Conservation (phyloP, 257 asterid species). For the Asclepias syriaca region DNA sequence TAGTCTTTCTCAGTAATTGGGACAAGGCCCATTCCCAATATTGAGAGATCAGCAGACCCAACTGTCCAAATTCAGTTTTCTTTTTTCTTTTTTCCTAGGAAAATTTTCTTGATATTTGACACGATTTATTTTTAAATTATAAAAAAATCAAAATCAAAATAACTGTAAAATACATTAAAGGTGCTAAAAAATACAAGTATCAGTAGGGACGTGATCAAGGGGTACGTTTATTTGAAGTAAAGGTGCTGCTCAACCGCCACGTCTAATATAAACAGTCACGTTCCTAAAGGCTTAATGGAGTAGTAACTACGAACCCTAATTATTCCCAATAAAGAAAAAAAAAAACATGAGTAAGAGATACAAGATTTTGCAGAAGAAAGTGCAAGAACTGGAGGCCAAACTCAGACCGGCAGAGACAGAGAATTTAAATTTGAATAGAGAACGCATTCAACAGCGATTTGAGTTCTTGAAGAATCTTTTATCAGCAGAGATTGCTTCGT, state of each 20-base stretch:
- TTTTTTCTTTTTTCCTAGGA: no score
- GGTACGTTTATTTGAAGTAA: not conserved
- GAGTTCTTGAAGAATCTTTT: constrained; percentile 20
- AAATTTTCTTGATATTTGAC: no score
- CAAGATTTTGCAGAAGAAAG: constrained; percentile 42
- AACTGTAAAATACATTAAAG: no score
- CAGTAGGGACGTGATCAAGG: no score
- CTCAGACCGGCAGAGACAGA: constrained; percentile 19
- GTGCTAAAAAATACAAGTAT: no score
- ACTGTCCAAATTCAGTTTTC: no score
- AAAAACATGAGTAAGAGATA: constrained; percentile 26
- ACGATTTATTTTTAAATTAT: no score
- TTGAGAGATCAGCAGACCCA: no score
- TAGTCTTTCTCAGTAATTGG: no score
- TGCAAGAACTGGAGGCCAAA: constrained; percentile 50
- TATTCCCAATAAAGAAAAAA: no score
- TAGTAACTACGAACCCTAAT: not conserved
- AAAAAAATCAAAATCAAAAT: no score
- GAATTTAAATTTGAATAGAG: constrained; percentile 11
- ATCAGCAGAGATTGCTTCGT: constrained; percentile 16
- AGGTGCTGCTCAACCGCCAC: not conserved
- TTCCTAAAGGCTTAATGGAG: not conserved
- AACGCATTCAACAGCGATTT: constrained; percentile 19
- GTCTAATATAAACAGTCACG: not conserved
- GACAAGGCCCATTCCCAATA: no score